Evolutionary conservation across 2,329 filamentous ascomycete genomes (phyloP).

Genomic region (Leptodontidium sp.): DNA sequence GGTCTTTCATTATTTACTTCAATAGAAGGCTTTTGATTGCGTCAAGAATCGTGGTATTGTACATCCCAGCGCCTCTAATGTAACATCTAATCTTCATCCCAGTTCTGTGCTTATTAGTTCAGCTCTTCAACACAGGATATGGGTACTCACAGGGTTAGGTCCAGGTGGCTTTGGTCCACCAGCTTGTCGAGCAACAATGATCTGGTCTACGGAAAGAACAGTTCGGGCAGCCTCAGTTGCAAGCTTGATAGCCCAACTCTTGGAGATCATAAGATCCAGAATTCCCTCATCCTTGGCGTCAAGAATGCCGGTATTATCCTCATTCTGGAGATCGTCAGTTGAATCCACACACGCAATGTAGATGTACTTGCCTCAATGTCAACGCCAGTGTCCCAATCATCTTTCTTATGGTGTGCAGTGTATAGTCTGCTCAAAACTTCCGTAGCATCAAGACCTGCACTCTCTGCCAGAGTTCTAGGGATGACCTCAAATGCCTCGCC

Average conservation of each 20-base stretch:
- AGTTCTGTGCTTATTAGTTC: conserved; percentile 44
- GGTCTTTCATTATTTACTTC: conserved; percentile 1
- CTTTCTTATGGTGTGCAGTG: conserved; percentile 88
- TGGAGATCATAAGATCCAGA: conserved; percentile 88
- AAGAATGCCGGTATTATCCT: conserved; percentile 79
- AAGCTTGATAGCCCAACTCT: conserved; percentile 96
- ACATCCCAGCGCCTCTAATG: conserved; percentile 41
- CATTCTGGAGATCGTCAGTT: conserved; percentile 60
- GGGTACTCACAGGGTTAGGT: conserved; percentile 72
- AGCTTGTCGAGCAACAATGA: conserved; percentile 96
- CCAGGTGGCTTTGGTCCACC: conserved; percentile 96
- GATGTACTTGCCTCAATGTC: conserved; percentile 76
- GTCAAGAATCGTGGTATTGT: conserved; percentile 41
- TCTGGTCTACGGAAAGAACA: conserved; percentile 96
- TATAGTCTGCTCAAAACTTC: conserved; percentile 93
- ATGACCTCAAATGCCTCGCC: conserved; percentile 98
- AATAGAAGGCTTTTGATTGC: background rate
- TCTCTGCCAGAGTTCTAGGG: conserved; percentile 91
- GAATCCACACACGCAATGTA: background rate
- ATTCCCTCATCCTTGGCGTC: conserved; percentile 91
- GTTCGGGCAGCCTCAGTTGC: conserved; percentile 95
- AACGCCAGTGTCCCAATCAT: conserved; percentile 90
- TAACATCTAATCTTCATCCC: conserved; percentile 49
- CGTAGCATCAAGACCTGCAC: conserved; percentile 94
- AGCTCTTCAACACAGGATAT: background rate